Evolutionary conservation across 73 alveolate species (phyloP).

Genomic region (Paraurostyla sp.): DNA sequence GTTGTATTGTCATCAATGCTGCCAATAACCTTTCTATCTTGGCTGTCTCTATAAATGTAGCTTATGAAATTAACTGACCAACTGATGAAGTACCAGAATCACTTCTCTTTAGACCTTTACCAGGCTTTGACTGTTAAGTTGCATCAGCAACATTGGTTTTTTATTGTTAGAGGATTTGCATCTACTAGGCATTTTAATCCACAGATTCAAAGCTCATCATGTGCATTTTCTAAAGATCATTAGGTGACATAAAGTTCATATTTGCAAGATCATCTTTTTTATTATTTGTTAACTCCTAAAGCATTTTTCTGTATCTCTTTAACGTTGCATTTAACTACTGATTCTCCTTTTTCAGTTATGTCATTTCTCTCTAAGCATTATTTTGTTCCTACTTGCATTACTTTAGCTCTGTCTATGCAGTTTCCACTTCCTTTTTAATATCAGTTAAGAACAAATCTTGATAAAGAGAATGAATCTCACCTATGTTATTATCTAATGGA

Average conservation of each 20-base stretch:
- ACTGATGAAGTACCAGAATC: slow-evolving; percentile 57
- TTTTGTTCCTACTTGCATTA: slow-evolving; percentile 74
- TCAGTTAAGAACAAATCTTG: slow-evolving; percentile 82
- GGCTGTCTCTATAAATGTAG: slow-evolving; percentile 48
- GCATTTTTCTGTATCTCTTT: slow-evolving; percentile 77
- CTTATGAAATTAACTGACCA: slow-evolving; percentile 11
- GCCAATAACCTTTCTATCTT: slow-evolving; percentile 58
- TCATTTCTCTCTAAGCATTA: slow-evolving; percentile 70
- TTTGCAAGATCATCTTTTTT: slow-evolving; percentile 8
- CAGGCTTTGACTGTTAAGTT: not conserved
- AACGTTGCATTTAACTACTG: slow-evolving; percentile 76
- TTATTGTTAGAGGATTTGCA: not conserved
- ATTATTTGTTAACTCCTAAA: slow-evolving; percentile 64
- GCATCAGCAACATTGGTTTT: not conserved
- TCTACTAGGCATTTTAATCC: slow-evolving; percentile 15
- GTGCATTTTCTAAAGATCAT: slow-evolving; percentile 47
- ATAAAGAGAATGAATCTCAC: slow-evolving; percentile 82
- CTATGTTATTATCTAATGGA: slow-evolving; percentile 51
- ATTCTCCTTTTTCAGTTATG: slow-evolving; percentile 74
- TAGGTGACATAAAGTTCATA: slow-evolving; percentile 37
- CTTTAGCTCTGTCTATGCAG: slow-evolving; percentile 73
- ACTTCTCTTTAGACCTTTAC: slow-evolving; percentile 33
- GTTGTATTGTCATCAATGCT: slow-evolving; percentile 4
- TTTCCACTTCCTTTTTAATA: slow-evolving; percentile 75
- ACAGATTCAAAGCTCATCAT: slow-evolving; percentile 51